Evolutionary conservation across 805 yeast species (phyloP).

Genomic region (Candida pseudofarinosa): DNA sequence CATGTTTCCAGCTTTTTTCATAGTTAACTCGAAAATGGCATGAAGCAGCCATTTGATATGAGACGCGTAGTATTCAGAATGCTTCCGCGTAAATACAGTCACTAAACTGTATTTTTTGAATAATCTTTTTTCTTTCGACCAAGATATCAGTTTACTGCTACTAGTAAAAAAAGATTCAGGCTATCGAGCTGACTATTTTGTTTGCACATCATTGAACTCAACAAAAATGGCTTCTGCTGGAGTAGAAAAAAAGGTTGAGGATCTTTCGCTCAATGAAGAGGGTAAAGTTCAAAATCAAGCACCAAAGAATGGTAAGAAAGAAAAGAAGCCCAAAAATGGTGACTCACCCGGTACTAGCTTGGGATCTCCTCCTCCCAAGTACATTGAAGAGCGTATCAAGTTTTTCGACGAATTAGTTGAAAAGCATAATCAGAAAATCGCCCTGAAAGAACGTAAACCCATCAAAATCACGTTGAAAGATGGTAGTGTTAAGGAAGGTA

Average conservation of each 20-base stretch:
- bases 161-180: background rate
- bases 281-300: conserved; percentile 9
- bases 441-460: conserved; percentile 52
- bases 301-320: conserved; percentile 13
- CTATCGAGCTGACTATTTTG: background rate
- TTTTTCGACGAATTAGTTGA: conserved; percentile 78
- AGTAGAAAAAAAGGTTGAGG: conserved; percentile 46
- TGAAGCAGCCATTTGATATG: too few relatives aligned
- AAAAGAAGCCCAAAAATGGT: conserved; percentile 39
- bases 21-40: too few relatives aligned
- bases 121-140: conserved; percentile 2
- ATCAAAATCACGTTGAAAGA: conserved; percentile 83
- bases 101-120: conserved; percentile 1
- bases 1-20: too few relatives aligned
- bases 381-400: conserved; percentile 71
- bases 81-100: background rate
- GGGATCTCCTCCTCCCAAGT: conserved; percentile 78
- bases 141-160: background rate
- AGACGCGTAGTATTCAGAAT: background rate
- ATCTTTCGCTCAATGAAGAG: conserved; percentile 32
- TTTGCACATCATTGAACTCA: background rate
- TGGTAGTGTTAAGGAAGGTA: conserved; percentile 74
- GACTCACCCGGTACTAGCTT: conserved; percentile 30
- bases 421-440: conserved; percentile 68
- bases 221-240: conserved; percentile 9